phyloP scores from a whole-genome alignment of 164 flowering plant species.

The Hamamelis virginiana region DNA sequence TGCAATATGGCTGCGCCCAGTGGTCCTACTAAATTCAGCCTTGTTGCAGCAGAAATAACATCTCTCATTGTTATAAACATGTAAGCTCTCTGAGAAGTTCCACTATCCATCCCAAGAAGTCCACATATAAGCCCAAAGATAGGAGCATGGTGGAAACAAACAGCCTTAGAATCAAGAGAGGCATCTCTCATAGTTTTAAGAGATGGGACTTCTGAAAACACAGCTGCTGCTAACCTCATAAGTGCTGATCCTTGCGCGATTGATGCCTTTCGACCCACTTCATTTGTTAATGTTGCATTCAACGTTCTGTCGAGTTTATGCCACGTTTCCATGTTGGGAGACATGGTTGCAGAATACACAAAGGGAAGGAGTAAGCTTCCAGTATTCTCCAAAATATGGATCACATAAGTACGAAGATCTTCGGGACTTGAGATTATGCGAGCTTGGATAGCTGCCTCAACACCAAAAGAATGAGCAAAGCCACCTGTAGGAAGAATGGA shows the following conservation, averaged over 20 bases:
- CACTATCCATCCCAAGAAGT: conserved; percentile 61
- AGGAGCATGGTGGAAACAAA: conserved; percentile 86
- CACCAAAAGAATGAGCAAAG: conserved; percentile 91
- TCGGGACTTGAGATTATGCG: conserved; percentile 45
- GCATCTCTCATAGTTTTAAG: conserved; percentile 66
- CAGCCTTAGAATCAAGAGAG: conserved; percentile 33
- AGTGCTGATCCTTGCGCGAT: conserved; percentile 88
- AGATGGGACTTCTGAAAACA: conserved; percentile 60
- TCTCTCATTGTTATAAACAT: conserved; percentile 93
- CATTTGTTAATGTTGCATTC: conserved; percentile 82
- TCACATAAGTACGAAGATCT: conserved; percentile 51
- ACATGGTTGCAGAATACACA: conserved; percentile 51
- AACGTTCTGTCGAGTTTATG: conserved; percentile 47
- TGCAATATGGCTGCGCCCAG: conserved; percentile 81
- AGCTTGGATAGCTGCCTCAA: conserved; percentile 88
- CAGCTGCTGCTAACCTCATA: conserved; percentile 74
- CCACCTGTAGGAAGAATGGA: conserved; percentile 97
- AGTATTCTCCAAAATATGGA: conserved; percentile 72
- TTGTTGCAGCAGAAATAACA: conserved; percentile 86
- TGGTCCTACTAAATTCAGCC: conserved; percentile 91
- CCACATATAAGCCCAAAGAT: conserved; percentile 86
- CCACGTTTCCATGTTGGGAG: conserved; percentile 64
- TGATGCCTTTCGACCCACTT: conserved; percentile 79
- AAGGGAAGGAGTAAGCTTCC: conserved; percentile 90
- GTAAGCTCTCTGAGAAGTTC: conserved; percentile 70